Percentiles rank a stretch among this genome's conserved stretches.
phyloP scores from a whole-genome alignment of 257 asterid species.

The Jacaranda mimosifolia region DNA sequence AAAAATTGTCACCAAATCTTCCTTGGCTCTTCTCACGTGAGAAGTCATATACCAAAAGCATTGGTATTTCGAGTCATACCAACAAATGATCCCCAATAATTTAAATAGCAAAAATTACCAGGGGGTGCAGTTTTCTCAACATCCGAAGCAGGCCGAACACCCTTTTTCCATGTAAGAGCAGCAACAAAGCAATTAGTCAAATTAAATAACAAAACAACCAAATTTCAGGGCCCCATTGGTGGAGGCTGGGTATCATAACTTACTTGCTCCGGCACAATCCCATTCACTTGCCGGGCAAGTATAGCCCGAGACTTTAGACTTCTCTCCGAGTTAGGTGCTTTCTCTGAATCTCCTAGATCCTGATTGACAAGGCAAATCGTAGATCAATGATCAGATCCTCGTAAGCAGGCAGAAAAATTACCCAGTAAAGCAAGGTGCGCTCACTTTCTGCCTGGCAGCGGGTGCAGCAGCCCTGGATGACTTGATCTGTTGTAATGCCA shows the following conservation, averaged over 20 bases:
- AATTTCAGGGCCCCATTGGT: neutral
- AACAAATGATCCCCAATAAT: neutral
- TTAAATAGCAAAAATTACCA: conserved; percentile 52
- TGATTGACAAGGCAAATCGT: conserved; percentile 40
- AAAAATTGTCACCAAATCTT: neutral
- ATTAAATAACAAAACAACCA: conserved; percentile 18
- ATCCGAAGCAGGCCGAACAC: conserved; percentile 66
- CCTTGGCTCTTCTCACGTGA: neutral
- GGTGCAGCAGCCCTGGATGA: conserved; percentile 59
- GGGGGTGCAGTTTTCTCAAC: conserved; percentile 64
- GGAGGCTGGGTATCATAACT: conserved; percentile 25
- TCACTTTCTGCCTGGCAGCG: conserved; percentile 68
- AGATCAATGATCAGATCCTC: conserved; percentile 25
- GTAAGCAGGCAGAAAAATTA: conserved; percentile 16
- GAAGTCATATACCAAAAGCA: conserved; percentile 7
- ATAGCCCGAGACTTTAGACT: conserved; percentile 68
- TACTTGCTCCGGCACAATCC: conserved; percentile 87
- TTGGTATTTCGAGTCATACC: conserved; percentile 6
- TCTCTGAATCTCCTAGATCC: conserved; percentile 77
- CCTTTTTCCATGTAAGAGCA: conserved; percentile 55
- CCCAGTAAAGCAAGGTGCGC: conserved; percentile 13
- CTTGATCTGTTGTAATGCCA: conserved; percentile 68
- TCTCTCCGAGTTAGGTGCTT: conserved; percentile 64
- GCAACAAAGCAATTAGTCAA: conserved; percentile 23
- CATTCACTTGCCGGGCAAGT: conserved; percentile 76